Evolutionary conservation across 805 yeast genomes (phyloP).

Genomic region (Yueomyces sinensis): DNA sequence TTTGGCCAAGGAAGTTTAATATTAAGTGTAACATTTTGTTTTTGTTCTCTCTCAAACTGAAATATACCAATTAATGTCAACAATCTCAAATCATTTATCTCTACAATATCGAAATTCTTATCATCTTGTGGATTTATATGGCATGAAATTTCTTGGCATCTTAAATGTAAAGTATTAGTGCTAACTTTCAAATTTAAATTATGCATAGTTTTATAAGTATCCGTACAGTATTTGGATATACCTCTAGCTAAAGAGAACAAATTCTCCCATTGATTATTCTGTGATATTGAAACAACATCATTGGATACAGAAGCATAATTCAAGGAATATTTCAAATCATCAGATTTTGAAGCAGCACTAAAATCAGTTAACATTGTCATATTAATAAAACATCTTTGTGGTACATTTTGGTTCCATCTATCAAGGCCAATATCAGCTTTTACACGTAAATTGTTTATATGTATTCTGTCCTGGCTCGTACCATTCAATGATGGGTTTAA

Average conservation of each 20-base stretch:
- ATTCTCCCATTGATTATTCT: conserved; percentile 21
- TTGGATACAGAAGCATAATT: conserved; percentile 80
- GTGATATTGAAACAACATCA: conserved; percentile 30
- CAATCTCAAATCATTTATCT: conserved; percentile 40
- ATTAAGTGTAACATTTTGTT: conserved; percentile 61
- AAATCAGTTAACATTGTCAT: conserved; percentile 55
- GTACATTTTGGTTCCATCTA: conserved; percentile 55
- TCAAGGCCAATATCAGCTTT: conserved; percentile 59
- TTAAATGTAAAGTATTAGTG: conserved; percentile 17
- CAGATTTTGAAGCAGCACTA: conserved; percentile 59
- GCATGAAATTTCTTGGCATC: conserved; percentile 20
- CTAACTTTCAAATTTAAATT: conserved; percentile 8
- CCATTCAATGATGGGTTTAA: too few relatives aligned
- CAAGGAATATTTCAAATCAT: conserved; percentile 69
- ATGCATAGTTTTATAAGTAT: conserved; percentile 15
- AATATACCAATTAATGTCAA: conserved; percentile 86
- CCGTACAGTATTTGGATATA: conserved; percentile 33
- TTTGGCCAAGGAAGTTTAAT: conserved; percentile 31
- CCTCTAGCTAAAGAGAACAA: conserved; percentile 31
- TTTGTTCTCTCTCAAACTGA: conserved; percentile 73
- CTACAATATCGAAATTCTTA: conserved; percentile 13
- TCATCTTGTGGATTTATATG: conserved; percentile 2
- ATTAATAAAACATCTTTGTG: conserved; percentile 54
- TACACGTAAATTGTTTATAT: conserved; percentile 44
- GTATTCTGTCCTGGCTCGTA: conserved; percentile 12